Percentiles rank a stretch among this genome's conserved stretches.
Conservation (phyloP, 108 stramenopile species). For the Skeletonema potamos region DNA sequence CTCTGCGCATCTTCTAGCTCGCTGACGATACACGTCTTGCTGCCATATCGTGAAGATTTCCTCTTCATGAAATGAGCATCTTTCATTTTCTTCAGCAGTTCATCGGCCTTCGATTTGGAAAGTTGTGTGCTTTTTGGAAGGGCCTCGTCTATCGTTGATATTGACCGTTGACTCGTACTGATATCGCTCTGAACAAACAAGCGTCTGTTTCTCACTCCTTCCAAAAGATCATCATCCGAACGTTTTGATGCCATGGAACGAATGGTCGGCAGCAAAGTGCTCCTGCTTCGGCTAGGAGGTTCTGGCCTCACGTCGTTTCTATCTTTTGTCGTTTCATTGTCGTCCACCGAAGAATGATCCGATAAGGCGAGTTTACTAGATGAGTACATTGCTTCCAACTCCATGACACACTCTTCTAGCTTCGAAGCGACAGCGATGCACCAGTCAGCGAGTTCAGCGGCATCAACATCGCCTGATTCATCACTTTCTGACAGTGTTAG, state of each 20-base stretch:
- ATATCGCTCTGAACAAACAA: background rate
- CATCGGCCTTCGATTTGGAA: background rate
- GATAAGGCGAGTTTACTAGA: background rate
- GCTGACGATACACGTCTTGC: background rate
- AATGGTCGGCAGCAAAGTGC: too few species aligned
- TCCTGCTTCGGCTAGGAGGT: too few species aligned
- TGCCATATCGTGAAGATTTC: background rate
- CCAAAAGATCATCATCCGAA: background rate
- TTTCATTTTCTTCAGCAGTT: background rate
- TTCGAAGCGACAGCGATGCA: slow-evolving; percentile 23
- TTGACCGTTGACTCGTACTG: background rate
- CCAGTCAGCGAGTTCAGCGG: slow-evolving; percentile 23
- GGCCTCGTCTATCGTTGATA: background rate
- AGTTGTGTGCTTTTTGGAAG: background rate
- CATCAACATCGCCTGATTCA: slow-evolving; percentile 2
- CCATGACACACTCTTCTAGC: slow-evolving; percentile 31
- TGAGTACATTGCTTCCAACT: slow-evolving; percentile 14
- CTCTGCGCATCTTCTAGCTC: background rate
- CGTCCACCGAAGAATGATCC: background rate
- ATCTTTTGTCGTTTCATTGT: background rate
- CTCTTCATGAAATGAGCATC: background rate
- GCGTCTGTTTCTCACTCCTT: background rate
- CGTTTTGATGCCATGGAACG: background rate
- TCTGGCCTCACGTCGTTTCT: background rate
- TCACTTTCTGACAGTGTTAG: slow-evolving; percentile 5